A percentile compares a stretch with the other conserved stretches of the same genome.
phyloP scores from a whole-genome alignment of 2,329 filamentous ascomycete species.

The Penicillium concentricum region DNA sequence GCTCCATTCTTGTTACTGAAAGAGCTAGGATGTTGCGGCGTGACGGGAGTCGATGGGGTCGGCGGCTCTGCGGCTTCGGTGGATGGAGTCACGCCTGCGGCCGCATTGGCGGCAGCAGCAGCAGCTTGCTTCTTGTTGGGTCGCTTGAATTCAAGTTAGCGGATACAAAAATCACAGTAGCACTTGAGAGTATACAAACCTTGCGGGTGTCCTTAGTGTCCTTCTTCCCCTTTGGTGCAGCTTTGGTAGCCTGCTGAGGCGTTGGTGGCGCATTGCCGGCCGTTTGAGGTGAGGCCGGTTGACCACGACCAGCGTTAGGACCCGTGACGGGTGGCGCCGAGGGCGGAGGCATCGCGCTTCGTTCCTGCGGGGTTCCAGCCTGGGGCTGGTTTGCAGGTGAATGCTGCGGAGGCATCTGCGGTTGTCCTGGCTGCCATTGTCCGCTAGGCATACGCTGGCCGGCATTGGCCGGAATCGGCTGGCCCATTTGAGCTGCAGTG shows the following conservation, averaged over 20 bases:
- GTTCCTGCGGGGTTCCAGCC: slow-evolving; percentile 57
- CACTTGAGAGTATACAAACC: slow-evolving; percentile 36
- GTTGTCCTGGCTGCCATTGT: slow-evolving; percentile 44
- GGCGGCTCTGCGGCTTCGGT: slow-evolving; percentile 49
- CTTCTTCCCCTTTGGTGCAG: slow-evolving; percentile 61
- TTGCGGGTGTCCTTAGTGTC: slow-evolving; percentile 54
- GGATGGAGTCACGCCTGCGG: slow-evolving; percentile 44
- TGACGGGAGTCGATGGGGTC: slow-evolving; percentile 51
- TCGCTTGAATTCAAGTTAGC: slow-evolving; percentile 33
- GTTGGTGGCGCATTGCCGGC: slow-evolving; percentile 56
- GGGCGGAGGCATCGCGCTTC: slow-evolving; percentile 53
- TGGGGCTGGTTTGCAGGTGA: slow-evolving; percentile 45
- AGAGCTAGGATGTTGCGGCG: slow-evolving; percentile 46
- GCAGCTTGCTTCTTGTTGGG: slow-evolving; percentile 44
- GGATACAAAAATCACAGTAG: neutral
- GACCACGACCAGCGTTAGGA: slow-evolving; percentile 41
- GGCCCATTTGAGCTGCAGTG: slow-evolving; percentile 43
- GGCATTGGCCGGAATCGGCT: slow-evolving; percentile 43
- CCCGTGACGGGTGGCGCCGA: slow-evolving; percentile 44
- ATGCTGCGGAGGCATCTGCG: slow-evolving; percentile 50
- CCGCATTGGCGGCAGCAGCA: slow-evolving; percentile 37
- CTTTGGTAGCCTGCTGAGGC: slow-evolving; percentile 59
- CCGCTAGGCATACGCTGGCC: slow-evolving; percentile 41
- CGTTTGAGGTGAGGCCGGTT: slow-evolving; percentile 47
- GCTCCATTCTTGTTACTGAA: slow-evolving; percentile 43